Conservation (phyloP, 345 rosid genomes). For the Citrus maxima region DNA sequence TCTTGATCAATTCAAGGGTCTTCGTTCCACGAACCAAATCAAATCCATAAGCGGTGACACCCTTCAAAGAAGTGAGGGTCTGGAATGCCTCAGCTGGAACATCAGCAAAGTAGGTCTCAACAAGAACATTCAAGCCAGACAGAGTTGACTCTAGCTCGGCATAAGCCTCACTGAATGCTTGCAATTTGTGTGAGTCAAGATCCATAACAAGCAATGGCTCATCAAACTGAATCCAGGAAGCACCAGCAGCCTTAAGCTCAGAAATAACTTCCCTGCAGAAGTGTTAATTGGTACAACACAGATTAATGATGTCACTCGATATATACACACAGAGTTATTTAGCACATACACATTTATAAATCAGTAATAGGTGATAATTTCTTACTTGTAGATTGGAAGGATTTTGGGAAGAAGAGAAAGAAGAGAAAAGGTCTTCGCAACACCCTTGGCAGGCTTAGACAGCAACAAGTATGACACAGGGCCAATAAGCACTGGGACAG, state of each 20-base stretch:
- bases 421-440: slow-evolving; percentile 73
- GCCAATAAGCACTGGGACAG: slow-evolving; percentile 87
- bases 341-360: neutral
- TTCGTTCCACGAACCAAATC: slow-evolving; percentile 88
- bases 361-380: neutral
- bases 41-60: slow-evolving; percentile 77
- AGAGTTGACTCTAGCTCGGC: slow-evolving; percentile 74
- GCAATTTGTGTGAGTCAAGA: slow-evolving; percentile 78
- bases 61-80: slow-evolving; percentile 80
- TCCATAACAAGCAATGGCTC: slow-evolving; percentile 92
- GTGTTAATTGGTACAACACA: slow-evolving; percentile 14
- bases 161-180: slow-evolving; percentile 80
- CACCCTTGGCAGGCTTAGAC: slow-evolving; percentile 93
- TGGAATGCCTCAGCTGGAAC: slow-evolving; percentile 76
- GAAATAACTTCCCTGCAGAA: slow-evolving; percentile 71
- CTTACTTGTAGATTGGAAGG: slow-evolving; percentile 90
- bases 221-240: slow-evolving; percentile 91
- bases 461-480: slow-evolving; percentile 95
- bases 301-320: slow-evolving; percentile 12
- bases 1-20: slow-evolving; percentile 79
- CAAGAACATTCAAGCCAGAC: slow-evolving; percentile 73
- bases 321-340: neutral
- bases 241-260: slow-evolving; percentile 97
- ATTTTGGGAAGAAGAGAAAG: slow-evolving; percentile 87
- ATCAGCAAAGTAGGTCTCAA: slow-evolving; percentile 97